Base-by-base conservation (phyloP, 2,329 filamentous ascomycete genomes). In the Cadophora gregata region DNA sequence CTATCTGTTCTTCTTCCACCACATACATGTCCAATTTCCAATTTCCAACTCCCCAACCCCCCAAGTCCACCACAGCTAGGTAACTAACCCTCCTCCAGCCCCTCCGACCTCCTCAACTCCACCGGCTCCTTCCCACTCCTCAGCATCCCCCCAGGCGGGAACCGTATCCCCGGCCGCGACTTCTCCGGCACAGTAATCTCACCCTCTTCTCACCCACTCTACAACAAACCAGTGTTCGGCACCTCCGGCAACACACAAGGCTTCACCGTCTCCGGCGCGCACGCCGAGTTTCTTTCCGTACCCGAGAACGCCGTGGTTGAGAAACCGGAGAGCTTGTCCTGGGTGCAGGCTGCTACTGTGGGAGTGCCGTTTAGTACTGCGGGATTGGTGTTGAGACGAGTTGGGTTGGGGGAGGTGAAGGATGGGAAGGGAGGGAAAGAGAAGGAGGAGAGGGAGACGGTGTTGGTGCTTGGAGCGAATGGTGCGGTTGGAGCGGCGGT, bases 341-440 rank as follows among this genome's bases (percentile, higher is more conserved):
- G 68, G 33, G 63, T 59, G 1, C 70, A 74, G 31, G 74, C 73
- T 4, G 74, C 73, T 4, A 63, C 55, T 4, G 50, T 75, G 10
- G 73, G 72, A 1, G 72, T 75, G 9, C 72, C 73, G 1, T 74
- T 72, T 31, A 75, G 72, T 1, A 75, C 74, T 1, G 74, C 74
- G 3, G 33, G 31, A 2, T 63, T 72, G 4, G 59, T 66, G 1
- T 50, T 75, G 14, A 50, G 51, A 27, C 69, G 65, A 10, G 68
- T 68, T 3, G 59, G 62, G 4, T 36, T 61, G 8, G 66, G 64
- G 50, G 58, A 65, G 8, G 70, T 50, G 5, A 29, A 10, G 16
- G 53, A 5, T 31, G 59, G 9, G 58, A 66, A 10, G 70, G 55
- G 6, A 55, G 14, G 19, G 51, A n/a, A n/a, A n/a, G n/a, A 16